Evolutionary conservation across 805 yeast genomes (phyloP).

Genomic region (Myxozyma lipomycoides): DNA sequence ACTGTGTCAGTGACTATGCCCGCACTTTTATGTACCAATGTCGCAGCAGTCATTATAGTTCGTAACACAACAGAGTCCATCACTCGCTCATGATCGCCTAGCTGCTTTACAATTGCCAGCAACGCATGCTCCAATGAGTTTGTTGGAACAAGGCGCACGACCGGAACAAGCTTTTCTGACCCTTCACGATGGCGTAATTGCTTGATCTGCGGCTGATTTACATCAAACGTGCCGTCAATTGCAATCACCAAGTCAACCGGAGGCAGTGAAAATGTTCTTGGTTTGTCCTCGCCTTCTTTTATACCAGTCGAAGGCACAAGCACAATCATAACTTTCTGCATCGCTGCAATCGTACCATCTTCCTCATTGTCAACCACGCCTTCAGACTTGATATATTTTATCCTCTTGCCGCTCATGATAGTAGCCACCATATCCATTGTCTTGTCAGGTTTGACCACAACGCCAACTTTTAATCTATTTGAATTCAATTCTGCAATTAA

Average conservation of each 20-base stretch:
- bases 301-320: constrained; percentile 44
- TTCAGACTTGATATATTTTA: constrained; percentile 54
- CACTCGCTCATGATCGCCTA: constrained; percentile 17
- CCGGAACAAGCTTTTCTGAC: constrained; percentile 38
- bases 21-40: constrained; percentile 72
- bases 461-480: constrained; percentile 51
- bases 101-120: constrained; percentile 23
- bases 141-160: constrained; percentile 67
- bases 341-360: constrained; percentile 36
- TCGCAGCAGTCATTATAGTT: constrained; percentile 74
- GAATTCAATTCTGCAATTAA: constrained; percentile 54
- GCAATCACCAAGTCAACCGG: constrained; percentile 54
- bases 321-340: constrained; percentile 39
- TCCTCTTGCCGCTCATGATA: constrained; percentile 57
- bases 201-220: constrained; percentile 37
- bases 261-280: constrained; percentile 36
- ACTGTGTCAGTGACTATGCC: constrained; percentile 71
- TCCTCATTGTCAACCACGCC: constrained; percentile 39
- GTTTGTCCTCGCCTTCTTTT: constrained; percentile 18
- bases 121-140: constrained; percentile 79
- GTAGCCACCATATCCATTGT: constrained; percentile 72
- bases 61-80: constrained; percentile 48
- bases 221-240: constrained; percentile 59
- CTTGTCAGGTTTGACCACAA: constrained; percentile 66
- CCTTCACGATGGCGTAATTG: constrained; percentile 32